Evolutionary conservation across 2,329 filamentous ascomycete genomes (phyloP).

Genomic region (Monosporascus sp.): DNA sequence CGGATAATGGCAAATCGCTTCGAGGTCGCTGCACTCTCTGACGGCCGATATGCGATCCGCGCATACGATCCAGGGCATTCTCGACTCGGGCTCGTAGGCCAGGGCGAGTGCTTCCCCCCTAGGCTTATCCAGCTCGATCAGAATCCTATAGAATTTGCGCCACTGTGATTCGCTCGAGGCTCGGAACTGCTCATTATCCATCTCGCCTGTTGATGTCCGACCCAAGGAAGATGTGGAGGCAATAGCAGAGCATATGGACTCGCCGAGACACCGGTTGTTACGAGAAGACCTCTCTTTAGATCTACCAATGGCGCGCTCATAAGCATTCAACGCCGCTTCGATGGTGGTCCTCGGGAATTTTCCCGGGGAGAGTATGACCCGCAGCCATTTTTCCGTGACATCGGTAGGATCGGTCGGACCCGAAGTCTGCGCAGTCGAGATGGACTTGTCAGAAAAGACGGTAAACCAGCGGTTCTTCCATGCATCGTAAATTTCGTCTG

Average conservation of each 20-base stretch:
- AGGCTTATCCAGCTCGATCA: constrained; percentile 80
- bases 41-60: constrained; percentile 77
- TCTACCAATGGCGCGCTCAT: constrained; percentile 58
- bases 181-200: constrained; percentile 73
- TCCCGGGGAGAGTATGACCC: constrained; percentile 76
- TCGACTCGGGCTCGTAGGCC: constrained; percentile 63
- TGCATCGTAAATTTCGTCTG: constrained; percentile 55
- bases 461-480: constrained; percentile 68
- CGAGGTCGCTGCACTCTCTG: constrained; percentile 71
- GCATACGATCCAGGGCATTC: constrained; percentile 78
- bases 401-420: constrained; percentile 61
- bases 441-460: constrained; percentile 56
- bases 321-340: constrained; percentile 78
- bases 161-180: constrained; percentile 75
- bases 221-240: constrained; percentile 63
- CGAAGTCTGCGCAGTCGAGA: constrained; percentile 51
- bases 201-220: constrained; percentile 54
- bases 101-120: constrained; percentile 77
- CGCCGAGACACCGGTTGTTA: constrained; percentile 57
- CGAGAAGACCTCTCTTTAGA: constrained; percentile 34
- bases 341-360: constrained; percentile 75
- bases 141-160: constrained; percentile 81
- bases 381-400: constrained; percentile 78
- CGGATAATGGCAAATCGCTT: constrained; percentile 70
- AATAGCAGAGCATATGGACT: constrained; percentile 70